A percentile compares a stretch with the other conserved stretches of the same genome.
phyloP scores from a whole-genome alignment of 345 rosid species.

The Syzygium oleosum region DNA sequence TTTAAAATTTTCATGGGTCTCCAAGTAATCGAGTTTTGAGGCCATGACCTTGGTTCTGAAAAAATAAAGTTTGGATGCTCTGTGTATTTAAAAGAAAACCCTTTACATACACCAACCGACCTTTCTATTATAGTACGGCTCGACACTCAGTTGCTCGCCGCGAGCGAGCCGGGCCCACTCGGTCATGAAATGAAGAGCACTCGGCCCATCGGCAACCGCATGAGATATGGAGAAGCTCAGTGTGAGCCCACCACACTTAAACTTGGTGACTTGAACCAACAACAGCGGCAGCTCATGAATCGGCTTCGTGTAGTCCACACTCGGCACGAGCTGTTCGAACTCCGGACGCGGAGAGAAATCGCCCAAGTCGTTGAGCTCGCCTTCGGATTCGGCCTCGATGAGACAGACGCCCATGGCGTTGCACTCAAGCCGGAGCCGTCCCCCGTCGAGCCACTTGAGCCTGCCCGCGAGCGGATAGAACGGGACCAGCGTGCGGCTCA shows the following conservation, averaged over 20 bases:
- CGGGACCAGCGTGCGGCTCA: slow-evolving; percentile 25
- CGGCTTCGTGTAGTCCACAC: slow-evolving; percentile 33
- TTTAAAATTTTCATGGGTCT: not conserved
- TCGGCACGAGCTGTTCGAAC: slow-evolving; percentile 25
- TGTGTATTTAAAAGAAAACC: not conserved
- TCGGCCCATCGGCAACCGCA: slow-evolving; percentile 44
- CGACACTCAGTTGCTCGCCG: slow-evolving; percentile 13
- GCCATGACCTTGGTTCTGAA: not conserved
- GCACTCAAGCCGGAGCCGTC: slow-evolving; percentile 44
- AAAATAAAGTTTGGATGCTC: not conserved
- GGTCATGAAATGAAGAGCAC: slow-evolving; percentile 38
- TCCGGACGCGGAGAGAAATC: slow-evolving; percentile 24
- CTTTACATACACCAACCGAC: not conserved
- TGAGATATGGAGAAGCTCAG: slow-evolving; percentile 41
- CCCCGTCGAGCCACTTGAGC: slow-evolving; percentile 29
- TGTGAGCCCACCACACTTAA: slow-evolving; percentile 45
- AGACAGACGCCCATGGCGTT: slow-evolving; percentile 28
- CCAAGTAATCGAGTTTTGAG: not conserved
- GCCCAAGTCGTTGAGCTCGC: slow-evolving; percentile 20
- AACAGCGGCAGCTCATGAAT: slow-evolving; percentile 34
- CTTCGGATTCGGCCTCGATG: slow-evolving; percentile 33
- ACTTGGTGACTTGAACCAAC: slow-evolving; percentile 41
- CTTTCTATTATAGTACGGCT: slow-evolving; percentile 33
- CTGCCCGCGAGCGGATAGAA: slow-evolving; percentile 67
- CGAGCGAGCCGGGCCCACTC: slow-evolving; percentile 54